Base-by-base conservation (phyloP, 1,284 basidiomycete species). In the Xerocomus cyaneibrunnescens region DNA sequence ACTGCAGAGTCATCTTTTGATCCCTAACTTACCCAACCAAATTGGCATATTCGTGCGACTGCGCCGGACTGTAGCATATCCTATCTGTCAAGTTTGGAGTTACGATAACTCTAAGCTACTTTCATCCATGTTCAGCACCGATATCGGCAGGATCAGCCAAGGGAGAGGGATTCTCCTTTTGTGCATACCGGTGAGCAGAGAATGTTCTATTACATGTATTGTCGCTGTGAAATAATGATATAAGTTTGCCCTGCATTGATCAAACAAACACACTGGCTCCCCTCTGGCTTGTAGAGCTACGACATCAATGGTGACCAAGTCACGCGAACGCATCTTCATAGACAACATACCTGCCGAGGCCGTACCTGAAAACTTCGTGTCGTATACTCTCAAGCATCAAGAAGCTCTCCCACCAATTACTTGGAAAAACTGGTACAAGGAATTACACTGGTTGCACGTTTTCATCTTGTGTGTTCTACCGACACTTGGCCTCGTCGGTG, bases 281-380 rank as follows among this genome's bases (percentile, higher is more conserved):
- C 27, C 28, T 7, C 40, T 7, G n/a, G 16, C 36, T 32, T 17
- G 13, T 34, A 27, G 25, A 27, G 28, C 32, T n/a, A n/a, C n/a
- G n/a, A 35, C 53, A 14, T 27, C 7, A n/a, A 57, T 57, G 54
- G 21, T 21, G 25, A 7, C 14, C 37, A 45, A 37, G 16, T 32
- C 30, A 5, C 23, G 41, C 10, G 44, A 44, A 30, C 19, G 30
- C 13, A 5, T 25, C 10, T 45, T 57, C 17, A 22, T 58, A 28
- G 57, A 59, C 31, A 19, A 50, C 17, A 53, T 59, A 30, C 54
- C 54, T 25, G 72, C 45, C 8, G 54, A 41, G 8, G 45, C 31
- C 6, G 28, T 80, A 45, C 76, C 77, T 9, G 80, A 83, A 64
- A 83, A 83, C 74, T 85, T 83, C 63, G 81, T 85, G 50, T 73